Evolutionary conservation across 2,329 filamentous ascomycete species (phyloP).

Genomic region (Colletotrichum scovillei): DNA sequence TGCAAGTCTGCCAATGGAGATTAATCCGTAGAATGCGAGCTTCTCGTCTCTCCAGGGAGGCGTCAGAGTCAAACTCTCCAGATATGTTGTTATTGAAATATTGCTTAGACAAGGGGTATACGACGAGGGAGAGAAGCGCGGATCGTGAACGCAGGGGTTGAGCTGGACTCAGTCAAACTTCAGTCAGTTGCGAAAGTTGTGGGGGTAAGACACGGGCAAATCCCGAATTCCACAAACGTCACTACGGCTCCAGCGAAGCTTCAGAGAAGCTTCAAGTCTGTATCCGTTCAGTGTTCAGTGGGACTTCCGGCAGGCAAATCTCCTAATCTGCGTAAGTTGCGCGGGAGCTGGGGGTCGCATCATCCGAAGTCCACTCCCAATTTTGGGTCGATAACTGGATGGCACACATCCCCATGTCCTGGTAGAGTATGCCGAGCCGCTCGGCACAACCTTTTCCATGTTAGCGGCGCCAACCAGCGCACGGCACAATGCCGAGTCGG

Average conservation of each 20-base stretch:
- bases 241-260: background rate
- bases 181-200: background rate
- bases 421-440: slow-evolving; percentile 5
- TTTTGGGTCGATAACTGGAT: slow-evolving; percentile 3
- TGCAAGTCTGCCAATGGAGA: background rate
- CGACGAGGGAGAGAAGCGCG: background rate
- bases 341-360: background rate
- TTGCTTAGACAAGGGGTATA: background rate
- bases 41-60: background rate
- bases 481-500: slow-evolving; percentile 28
- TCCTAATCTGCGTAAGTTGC: background rate
- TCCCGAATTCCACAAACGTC: background rate
- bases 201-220: background rate
- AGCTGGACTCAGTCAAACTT: background rate
- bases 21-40: background rate
- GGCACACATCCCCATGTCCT: background rate
- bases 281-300: background rate
- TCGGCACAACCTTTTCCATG: background rate
- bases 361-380: slow-evolving; percentile 6
- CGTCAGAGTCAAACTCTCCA: background rate
- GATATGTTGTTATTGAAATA: background rate
- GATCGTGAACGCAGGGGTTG: background rate
- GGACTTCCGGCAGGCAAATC: background rate
- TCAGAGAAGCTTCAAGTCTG: background rate
- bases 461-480: background rate